Percentiles rank a stretch among this genome's conserved stretches.
These are phyloP conservation scores for Orbilia brochopaga DNA, from an alignment of 2,329 filamentous ascomycete genomes.

Conservation along the genomic window DNA sequence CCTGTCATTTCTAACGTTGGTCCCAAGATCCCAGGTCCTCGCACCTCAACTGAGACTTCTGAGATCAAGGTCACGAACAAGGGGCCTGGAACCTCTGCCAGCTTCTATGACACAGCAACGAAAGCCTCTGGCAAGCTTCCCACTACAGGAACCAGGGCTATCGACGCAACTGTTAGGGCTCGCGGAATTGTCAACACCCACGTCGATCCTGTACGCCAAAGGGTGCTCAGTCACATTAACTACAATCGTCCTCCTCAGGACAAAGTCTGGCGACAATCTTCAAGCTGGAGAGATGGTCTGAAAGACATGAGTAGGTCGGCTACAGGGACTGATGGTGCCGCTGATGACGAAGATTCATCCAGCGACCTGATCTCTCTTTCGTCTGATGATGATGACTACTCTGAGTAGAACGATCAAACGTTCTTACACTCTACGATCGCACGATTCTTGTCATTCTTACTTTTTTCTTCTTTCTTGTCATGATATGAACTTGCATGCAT, in stretches of 20 bases:
- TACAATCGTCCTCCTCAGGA: slow-evolving; percentile 6
- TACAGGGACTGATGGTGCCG: slow-evolving; percentile 38
- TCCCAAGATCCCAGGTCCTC: too few species aligned
- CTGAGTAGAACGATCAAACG: not conserved
- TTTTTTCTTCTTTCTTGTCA: not conserved
- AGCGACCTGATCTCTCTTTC: slow-evolving; percentile 47
- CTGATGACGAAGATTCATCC: slow-evolving; percentile 38
- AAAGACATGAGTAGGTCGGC: not conserved
- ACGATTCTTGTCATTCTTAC: not conserved
- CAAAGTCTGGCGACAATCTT: slow-evolving; percentile 22
- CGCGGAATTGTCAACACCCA: too few species aligned
- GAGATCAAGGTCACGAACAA: too few species aligned
- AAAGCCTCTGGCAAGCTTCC: too few species aligned
- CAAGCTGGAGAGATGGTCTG: slow-evolving; percentile 15
- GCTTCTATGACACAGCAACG: too few species aligned
- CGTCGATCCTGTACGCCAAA: slow-evolving; percentile 6
- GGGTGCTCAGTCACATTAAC: slow-evolving; percentile 7
- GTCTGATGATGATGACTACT: slow-evolving; percentile 5
- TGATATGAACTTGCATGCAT: not conserved
- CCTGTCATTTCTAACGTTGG: not conserved
- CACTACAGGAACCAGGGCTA: too few species aligned
- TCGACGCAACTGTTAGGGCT: too few species aligned
- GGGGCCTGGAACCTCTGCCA: too few species aligned
- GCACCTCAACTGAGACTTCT: too few species aligned
- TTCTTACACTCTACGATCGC: not conserved